Evolutionary conservation across 257 asterid genomes (phyloP), one percentile per base, ranked within the genome.

Genomic region (Voacanga thouarsii): DNA sequence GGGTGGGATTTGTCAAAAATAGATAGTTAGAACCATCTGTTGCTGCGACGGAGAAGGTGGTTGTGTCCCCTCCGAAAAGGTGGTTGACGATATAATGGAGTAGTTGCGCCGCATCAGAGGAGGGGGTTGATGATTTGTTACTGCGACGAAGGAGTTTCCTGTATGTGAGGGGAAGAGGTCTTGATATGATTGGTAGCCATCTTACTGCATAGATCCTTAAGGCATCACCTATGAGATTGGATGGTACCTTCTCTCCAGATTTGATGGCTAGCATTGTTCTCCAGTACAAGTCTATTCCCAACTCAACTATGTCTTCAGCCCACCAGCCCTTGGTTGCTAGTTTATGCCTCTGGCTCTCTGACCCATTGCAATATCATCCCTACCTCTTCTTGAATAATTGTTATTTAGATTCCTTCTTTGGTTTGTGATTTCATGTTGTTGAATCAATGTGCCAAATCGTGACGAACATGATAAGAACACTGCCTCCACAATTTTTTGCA

Each of bases 381-480:
- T 79, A 4, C 81, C 93, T 44, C 94, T 78, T 59, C 91, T 83
- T 1, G 97, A 94, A 69, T 85, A 86, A 53, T 88, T 90, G 28
- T 73, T 51, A 39, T 79, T 49, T 60, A 43, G 11, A 16, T 56
- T 18, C 19, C 51, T 70, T 64, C 8, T 4, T 69, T 24, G 3
- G 44, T 56, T 57, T 49, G 43, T 24, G 53, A 2, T 64, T 81
- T 61, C 84, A 96, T 98, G 96, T 93, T 83, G 97, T 96, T 75
- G 99, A 96, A 75, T 98, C 99, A 0, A 93, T 96, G 99, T 97
- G 99, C 71, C 97, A 93, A 79, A 96, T 98, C 0, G 97, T 96
- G 79, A 90, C 97, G 59, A 96, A 92, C 84, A 96, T 96, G 99
- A 90, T 96, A 57, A 98, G 99, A 76, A 96, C 98, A 72, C 87